Conservation (phyloP, 768 basidiomycete genomes). For the Suillus weaverae region DNA sequence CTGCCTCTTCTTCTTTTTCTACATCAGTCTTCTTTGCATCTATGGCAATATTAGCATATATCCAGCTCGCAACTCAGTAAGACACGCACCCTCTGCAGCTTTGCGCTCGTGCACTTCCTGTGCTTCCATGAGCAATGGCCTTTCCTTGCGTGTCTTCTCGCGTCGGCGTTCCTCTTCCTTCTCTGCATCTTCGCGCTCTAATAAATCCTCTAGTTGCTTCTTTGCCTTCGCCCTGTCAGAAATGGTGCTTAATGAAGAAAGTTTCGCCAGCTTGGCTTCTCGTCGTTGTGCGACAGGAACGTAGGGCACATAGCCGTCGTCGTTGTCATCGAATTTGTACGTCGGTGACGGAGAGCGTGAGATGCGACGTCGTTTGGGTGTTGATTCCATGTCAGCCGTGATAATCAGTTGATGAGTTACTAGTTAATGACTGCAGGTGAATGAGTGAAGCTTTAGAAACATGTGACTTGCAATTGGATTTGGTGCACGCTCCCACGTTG, state of each 20-base stretch:
- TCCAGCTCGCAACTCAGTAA: conserved; percentile 2
- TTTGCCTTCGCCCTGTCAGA: conserved; percentile 52
- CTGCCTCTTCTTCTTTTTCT: conserved; percentile 86
- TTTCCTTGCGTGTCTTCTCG: conserved; percentile 78
- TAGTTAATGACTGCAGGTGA: neutral
- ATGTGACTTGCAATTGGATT: neutral
- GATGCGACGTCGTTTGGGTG: conserved; percentile 51
- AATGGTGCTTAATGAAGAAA: conserved; percentile 61
- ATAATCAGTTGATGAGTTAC: neutral
- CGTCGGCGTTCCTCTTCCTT: conserved; percentile 74
- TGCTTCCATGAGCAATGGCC: conserved; percentile 88
- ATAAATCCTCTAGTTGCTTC: conserved; percentile 54
- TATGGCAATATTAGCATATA: conserved; percentile 27
- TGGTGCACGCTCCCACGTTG: no score
- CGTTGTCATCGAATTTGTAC: conserved; percentile 60
- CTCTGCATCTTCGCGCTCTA: conserved; percentile 67
- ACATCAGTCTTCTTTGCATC: conserved; percentile 86
- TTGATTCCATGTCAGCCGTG: conserved; percentile 17
- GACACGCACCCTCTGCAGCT: conserved; percentile 69
- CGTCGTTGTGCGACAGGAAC: conserved; percentile 84
- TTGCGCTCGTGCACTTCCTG: conserved; percentile 90
- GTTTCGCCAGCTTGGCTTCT: conserved; percentile 74
- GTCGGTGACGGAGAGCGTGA: conserved; percentile 61
- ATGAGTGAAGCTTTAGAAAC: neutral
- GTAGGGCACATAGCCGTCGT: conserved; percentile 78